These are phyloP conservation scores for Cryptosporidium sp. DNA, from an alignment of 169 alveolate species.

Conservation along the genomic window DNA sequence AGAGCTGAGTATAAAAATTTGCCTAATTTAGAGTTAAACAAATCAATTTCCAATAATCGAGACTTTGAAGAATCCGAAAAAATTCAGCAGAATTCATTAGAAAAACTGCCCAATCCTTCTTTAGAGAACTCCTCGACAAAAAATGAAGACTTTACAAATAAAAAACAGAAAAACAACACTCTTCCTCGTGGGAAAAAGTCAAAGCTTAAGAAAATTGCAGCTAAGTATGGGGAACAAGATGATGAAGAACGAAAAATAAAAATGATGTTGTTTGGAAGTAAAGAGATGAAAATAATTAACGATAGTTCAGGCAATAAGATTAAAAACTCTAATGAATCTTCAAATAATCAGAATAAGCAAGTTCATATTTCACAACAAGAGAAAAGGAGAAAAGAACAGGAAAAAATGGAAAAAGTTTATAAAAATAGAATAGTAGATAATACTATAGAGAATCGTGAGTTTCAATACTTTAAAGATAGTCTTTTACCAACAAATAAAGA, in stretches of 20 bases:
- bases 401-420: constrained; percentile 37
- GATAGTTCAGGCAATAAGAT: constrained; percentile 12
- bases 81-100: neutral
- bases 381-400: constrained; percentile 66
- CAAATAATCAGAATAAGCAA: constrained; percentile 6
- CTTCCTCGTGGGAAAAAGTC: constrained; percentile 83
- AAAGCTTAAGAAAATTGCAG: constrained; percentile 82
- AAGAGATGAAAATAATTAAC: constrained; percentile 78
- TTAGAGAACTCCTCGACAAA: neutral
- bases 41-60: neutral
- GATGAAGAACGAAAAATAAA: constrained; percentile 86
- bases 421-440: constrained; percentile 59
- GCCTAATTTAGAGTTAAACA: neutral
- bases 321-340: neutral
- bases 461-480: constrained; percentile 26
- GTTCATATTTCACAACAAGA: constrained; percentile 53
- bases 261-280: constrained; percentile 85
- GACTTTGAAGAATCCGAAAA: neutral
- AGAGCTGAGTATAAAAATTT: constrained; percentile 31
- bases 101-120: neutral
- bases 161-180: constrained; percentile 46
- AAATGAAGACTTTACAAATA: neutral
- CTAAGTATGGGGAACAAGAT: constrained; percentile 86
- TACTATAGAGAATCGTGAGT: constrained; percentile 64
- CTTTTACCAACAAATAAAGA: constrained; percentile 34